These are phyloP conservation scores for Hibiscus mutabilis DNA, from an alignment of 345 rosid genomes.

Conservation along the genomic window DNA sequence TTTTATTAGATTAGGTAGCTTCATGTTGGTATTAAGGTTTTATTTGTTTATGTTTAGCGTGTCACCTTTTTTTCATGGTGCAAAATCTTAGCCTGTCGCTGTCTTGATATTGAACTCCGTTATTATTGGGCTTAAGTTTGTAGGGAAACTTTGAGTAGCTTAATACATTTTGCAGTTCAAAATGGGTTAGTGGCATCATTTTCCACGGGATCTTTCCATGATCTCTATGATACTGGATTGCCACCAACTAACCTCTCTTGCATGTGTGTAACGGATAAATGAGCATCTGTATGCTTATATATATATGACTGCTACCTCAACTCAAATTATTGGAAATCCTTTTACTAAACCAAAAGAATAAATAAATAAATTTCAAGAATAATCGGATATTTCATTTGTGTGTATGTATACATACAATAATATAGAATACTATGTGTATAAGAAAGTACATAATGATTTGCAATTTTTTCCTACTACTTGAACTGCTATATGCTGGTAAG, in stretches of 20 bases:
- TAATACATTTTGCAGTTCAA: no score
- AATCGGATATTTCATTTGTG: neutral
- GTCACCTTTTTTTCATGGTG: neutral
- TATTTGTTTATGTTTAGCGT: slow-evolving; percentile 1
- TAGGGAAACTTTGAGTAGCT: no score
- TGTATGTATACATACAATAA: no score
- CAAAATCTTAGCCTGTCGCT: neutral
- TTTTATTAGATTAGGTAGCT: neutral
- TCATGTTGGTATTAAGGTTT: slow-evolving; percentile 10
- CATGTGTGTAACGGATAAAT: no score
- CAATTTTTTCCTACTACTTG: neutral
- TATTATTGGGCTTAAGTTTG: neutral
- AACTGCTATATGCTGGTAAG: neutral
- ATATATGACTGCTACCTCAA: neutral
- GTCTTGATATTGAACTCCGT: neutral
- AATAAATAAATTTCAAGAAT: neutral
- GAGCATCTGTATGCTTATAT: no score
- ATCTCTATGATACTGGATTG: no score
- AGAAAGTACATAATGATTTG: neutral
- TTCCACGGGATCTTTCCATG: no score
- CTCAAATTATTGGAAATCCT: neutral
- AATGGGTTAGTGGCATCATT: no score
- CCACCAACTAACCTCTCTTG: no score
- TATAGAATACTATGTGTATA: no score
- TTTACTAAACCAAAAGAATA: neutral